phyloP scores from a whole-genome alignment of 2,329 filamentous ascomycete genomes.

The Colletotrichum sp. region DNA sequence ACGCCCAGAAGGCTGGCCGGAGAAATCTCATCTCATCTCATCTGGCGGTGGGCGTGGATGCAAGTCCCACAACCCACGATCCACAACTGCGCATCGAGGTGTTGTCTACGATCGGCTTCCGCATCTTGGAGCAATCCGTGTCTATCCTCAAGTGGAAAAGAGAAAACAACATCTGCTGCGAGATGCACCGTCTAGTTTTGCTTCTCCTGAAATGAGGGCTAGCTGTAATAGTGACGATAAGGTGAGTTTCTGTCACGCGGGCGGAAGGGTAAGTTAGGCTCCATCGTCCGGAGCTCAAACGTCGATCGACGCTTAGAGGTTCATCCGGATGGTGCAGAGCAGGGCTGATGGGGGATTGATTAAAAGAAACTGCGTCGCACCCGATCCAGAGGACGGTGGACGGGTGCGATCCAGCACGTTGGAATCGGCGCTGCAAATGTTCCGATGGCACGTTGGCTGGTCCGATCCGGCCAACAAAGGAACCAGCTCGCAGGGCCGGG shows the following conservation, averaged over 20 bases:
- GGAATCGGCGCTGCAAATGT: slow-evolving; percentile 10
- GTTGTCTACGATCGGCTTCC: background rate
- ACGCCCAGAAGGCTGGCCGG: background rate
- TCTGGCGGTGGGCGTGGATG: background rate
- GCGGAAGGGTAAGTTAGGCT: background rate
- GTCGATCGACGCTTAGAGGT: background rate
- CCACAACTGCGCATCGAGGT: background rate
- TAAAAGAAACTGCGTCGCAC: background rate
- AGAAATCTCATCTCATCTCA: background rate
- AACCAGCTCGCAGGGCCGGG: background rate
- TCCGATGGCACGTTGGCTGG: slow-evolving; percentile 15
- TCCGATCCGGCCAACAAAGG: slow-evolving; percentile 13
- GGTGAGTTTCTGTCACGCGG: background rate
- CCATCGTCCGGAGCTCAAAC: background rate
- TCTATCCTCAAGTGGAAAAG: background rate
- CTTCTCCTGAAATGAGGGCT: background rate
- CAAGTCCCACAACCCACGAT: background rate
- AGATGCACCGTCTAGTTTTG: background rate
- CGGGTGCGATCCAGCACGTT: background rate
- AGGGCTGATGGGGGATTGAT: background rate
- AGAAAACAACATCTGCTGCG: background rate
- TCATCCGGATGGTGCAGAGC: slow-evolving; percentile 5
- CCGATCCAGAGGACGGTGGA: slow-evolving; percentile 2
- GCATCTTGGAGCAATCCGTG: background rate
- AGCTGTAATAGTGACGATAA: background rate